Conservation (phyloP, 805 yeast genomes). For the Wickerhamomyces bovis region DNA sequence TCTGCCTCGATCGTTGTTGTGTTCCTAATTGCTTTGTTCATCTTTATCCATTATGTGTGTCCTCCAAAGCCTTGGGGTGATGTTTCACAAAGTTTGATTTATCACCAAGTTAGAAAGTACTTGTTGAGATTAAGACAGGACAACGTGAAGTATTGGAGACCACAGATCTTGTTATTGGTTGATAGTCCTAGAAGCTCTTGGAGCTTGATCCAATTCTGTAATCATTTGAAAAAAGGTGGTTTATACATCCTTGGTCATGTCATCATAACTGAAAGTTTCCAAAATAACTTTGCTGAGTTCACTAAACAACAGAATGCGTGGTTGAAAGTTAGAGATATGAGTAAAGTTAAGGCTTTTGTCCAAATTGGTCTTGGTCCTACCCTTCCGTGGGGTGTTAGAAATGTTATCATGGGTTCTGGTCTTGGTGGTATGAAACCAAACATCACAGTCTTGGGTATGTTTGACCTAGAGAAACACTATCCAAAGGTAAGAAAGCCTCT, state of each 20-base stretch:
- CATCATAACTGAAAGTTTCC: slow-evolving; percentile 58
- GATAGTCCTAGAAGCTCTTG: slow-evolving; percentile 91
- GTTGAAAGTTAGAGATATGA: slow-evolving; percentile 72
- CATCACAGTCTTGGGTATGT: slow-evolving; percentile 87
- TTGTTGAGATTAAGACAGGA: slow-evolving; percentile 76
- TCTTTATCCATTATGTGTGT: slow-evolving; percentile 80
- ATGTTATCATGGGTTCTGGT: slow-evolving; percentile 88
- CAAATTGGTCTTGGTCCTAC: slow-evolving; percentile 86
- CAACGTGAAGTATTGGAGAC: slow-evolving; percentile 97
- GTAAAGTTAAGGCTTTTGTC: slow-evolving; percentile 85
- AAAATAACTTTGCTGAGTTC: slow-evolving; percentile 60
- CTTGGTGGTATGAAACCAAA: slow-evolving; percentile 99
- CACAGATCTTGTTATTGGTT: slow-evolving; percentile 81
- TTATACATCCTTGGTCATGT: slow-evolving; percentile 91
- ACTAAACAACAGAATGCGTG: slow-evolving; percentile 73
- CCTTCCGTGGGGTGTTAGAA: slow-evolving; percentile 91
- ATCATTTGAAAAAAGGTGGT: slow-evolving; percentile 93
- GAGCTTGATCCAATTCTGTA: slow-evolving; percentile 89
- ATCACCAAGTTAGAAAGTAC: slow-evolving; percentile 95
- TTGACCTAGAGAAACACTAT: slow-evolving; percentile 46
- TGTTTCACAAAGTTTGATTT: slow-evolving; percentile 89
- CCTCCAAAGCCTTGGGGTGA: slow-evolving; percentile 99
- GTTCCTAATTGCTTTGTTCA: slow-evolving; percentile 57
- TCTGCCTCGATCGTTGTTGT: slow-evolving; percentile 76
- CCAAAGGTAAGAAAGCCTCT: slow-evolving; percentile 8